Conservation (phyloP, 2,329 filamentous ascomycete species). For the Sarocladium brachiariae region DNA sequence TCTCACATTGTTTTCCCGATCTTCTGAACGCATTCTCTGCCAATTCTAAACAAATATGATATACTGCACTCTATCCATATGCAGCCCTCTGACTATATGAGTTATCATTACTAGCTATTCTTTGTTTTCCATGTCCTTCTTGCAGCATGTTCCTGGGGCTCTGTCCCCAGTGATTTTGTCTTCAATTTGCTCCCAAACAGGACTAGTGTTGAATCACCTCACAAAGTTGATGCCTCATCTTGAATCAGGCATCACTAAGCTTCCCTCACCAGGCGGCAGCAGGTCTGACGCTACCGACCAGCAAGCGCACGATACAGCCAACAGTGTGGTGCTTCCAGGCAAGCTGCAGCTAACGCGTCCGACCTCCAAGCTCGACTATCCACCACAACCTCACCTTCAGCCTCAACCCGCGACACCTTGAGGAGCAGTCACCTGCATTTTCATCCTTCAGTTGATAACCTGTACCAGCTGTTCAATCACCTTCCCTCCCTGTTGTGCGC, state of each 20-base stretch:
- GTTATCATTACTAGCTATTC: too few species aligned
- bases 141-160: not conserved
- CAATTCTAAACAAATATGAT: too few species aligned
- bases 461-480: not conserved
- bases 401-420: slow-evolving; percentile 2
- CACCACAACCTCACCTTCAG: slow-evolving; percentile 10
- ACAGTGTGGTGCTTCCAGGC: slow-evolving; percentile 30
- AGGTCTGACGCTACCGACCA: slow-evolving; percentile 6
- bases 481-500: slow-evolving; percentile 11
- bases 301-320: not conserved
- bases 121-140: too few species aligned
- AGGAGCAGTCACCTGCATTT: too few species aligned
- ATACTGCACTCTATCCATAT: too few species aligned
- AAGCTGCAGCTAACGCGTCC: slow-evolving; percentile 42
- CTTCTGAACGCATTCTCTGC: too few species aligned
- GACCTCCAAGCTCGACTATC: slow-evolving; percentile 18
- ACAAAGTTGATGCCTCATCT: slow-evolving; percentile 4
- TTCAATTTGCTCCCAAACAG: not conserved
- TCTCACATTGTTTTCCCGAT: too few species aligned
- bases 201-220: not conserved
- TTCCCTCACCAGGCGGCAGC: slow-evolving; percentile 5
- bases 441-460: not conserved
- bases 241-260: not conserved
- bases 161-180: not conserved
- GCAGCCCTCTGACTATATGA: too few species aligned